phyloP scores from a whole-genome alignment of 345 rosid species.

The Triadica sebifera region DNA sequence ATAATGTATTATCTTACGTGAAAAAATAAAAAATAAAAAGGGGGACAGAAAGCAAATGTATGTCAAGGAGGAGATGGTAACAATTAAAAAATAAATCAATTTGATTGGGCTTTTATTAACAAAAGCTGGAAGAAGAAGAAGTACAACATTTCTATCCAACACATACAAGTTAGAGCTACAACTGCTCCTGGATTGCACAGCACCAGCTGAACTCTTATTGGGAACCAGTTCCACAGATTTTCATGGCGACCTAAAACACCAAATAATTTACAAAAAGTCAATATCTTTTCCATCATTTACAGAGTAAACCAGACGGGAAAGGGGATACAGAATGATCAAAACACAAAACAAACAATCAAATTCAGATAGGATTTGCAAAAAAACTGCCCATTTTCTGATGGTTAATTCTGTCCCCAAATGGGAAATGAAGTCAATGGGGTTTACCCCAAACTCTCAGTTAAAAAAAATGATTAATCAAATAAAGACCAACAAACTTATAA shows the following conservation, averaged over 20 bases:
- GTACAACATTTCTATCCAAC: neutral
- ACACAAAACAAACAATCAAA: neutral
- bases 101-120: neutral
- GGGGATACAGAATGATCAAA: neutral
- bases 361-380: too few relatives aligned
- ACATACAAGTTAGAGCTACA: neutral
- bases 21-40: too few relatives aligned
- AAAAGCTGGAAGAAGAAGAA: neutral
- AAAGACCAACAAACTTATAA: neutral
- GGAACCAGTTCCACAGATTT: neutral
- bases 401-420: neutral
- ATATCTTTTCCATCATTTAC: neutral
- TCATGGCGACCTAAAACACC: conserved; percentile 6
- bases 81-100: neutral
- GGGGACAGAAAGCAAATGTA: neutral
- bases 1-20: too few relatives aligned
- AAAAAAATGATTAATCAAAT: neutral
- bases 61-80: neutral
- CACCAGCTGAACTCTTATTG: neutral
- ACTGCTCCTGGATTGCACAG: neutral
- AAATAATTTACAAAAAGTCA: neutral
- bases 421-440: neutral
- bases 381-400: too few relatives aligned
- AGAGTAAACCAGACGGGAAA: neutral
- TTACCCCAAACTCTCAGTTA: neutral